Evolutionary conservation across 192 early-diverging fungal species (phyloP).

Genomic region (Jimgerdemannia lactiflua): DNA sequence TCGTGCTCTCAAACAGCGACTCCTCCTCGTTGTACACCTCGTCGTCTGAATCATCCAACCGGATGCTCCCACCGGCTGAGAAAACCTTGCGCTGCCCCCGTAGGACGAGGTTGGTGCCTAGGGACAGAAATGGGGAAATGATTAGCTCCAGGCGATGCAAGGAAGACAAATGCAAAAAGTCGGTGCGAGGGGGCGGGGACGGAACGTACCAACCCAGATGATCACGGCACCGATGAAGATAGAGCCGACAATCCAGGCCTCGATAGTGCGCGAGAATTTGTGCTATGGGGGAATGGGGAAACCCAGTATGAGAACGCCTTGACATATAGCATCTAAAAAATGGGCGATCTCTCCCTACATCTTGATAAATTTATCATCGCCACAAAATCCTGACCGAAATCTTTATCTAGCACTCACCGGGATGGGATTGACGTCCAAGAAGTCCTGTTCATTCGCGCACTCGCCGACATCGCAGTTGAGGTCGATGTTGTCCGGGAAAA

Average conservation of each 20-base stretch:
- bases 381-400: not conserved
- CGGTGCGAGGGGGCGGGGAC: not conserved
- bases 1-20: not conserved
- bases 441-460: conserved; percentile 51
- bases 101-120: not conserved
- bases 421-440: conserved; percentile 24
- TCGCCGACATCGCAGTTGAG: conserved; percentile 78
- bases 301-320: not conserved
- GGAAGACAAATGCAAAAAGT: not conserved
- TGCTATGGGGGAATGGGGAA: not conserved
- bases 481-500: conserved; percentile 53
- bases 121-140: not conserved
- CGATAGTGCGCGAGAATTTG: not conserved
- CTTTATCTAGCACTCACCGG: not conserved
- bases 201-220: not conserved
- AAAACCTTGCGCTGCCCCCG: not conserved
- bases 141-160: not conserved
- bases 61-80: not conserved
- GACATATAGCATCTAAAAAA: too few relatives aligned
- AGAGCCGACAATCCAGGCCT: not conserved
- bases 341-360: too few relatives aligned
- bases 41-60: not conserved
- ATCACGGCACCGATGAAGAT: not conserved
- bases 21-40: not conserved
- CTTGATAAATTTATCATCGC: too few relatives aligned